Conservation (phyloP, 257 asterid genomes). For the Avicennia marina region DNA sequence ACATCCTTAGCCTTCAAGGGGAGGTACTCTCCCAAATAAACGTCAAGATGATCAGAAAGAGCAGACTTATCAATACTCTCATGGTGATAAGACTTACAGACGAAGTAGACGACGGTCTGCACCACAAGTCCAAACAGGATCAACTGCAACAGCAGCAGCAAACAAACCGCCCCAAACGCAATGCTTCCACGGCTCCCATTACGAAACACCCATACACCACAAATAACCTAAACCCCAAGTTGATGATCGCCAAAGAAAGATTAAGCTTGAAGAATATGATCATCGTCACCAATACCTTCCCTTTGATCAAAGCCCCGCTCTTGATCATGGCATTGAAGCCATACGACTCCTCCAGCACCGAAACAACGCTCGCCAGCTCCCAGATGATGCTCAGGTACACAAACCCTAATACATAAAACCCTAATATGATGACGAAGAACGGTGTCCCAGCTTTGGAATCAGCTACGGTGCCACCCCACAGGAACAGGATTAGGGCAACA, state of each 20-base stretch:
- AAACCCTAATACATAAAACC: constrained; percentile 28
- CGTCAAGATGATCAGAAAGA: constrained; percentile 67
- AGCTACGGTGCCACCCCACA: constrained; percentile 6
- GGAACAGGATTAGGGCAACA: constrained; percentile 1
- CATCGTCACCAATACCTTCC: constrained; percentile 35
- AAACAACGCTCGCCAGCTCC: constrained; percentile 57
- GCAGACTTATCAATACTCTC: constrained; percentile 57
- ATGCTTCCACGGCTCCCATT: background rate
- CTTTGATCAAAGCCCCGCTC: constrained; percentile 46
- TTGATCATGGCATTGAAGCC: constrained; percentile 59
- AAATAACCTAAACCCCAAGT: constrained; percentile 17
- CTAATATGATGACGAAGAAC: constrained; percentile 11
- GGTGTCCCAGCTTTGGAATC: background rate
- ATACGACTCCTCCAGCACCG: constrained; percentile 52
- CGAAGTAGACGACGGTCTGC: constrained; percentile 57
- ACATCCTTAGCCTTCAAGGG: constrained; percentile 54
- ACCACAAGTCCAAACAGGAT: constrained; percentile 45
- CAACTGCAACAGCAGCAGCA: constrained; percentile 29
- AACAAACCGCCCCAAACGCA: constrained; percentile 36
- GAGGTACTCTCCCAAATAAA: constrained; percentile 58
- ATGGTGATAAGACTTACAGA: constrained; percentile 62
- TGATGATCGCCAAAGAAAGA: constrained; percentile 14
- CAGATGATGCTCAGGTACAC: constrained; percentile 45
- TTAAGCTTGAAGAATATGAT: constrained; percentile 36
- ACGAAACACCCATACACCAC: constrained; percentile 21